phyloP scores from a whole-genome alignment of 306 rosid species.

The Trifolium dubium region DNA sequence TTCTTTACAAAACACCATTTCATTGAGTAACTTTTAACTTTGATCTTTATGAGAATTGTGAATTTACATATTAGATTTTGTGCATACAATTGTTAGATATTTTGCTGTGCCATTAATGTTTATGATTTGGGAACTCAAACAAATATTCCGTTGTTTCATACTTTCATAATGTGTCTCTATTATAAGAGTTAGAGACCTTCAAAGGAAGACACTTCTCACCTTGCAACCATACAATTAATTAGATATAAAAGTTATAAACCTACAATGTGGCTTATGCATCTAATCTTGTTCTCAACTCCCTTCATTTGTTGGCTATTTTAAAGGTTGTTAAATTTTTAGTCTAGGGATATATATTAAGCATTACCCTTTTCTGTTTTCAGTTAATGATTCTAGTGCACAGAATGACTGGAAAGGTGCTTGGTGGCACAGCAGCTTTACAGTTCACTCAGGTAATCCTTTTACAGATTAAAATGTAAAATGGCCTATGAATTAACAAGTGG shows the following conservation, averaged over 20 bases:
- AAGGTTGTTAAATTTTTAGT: conserved; percentile 16
- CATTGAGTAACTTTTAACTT: conserved; percentile 13
- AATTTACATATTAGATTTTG: conserved; percentile 18
- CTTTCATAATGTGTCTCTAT: conserved; percentile 29
- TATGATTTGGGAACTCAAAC: conserved; percentile 20
- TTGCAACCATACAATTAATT: not conserved
- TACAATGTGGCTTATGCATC: not conserved
- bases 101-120: conserved; percentile 8
- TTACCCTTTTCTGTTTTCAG: conserved; percentile 52
- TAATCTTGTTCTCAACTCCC: conserved; percentile 16
- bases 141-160: conserved; percentile 23
- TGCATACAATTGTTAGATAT: conserved; percentile 17
- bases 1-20: conserved; percentile 2
- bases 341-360: conserved; percentile 29
- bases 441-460: conserved; percentile 70
- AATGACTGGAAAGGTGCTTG: conserved; percentile 98
- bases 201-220: conserved; percentile 27
- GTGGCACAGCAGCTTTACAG: conserved; percentile 92
- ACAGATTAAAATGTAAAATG: not conserved
- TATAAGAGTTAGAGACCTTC: conserved; percentile 18
- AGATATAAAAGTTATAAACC: not conserved
- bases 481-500: conserved; percentile 3
- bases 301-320: conserved; percentile 10
- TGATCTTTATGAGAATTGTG: conserved; percentile 33
- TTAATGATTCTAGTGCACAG: conserved; percentile 82